These are phyloP conservation scores for Neurospora cerealis DNA, from an alignment of 495 filamentous ascomycete species.

Conservation along the genomic window DNA sequence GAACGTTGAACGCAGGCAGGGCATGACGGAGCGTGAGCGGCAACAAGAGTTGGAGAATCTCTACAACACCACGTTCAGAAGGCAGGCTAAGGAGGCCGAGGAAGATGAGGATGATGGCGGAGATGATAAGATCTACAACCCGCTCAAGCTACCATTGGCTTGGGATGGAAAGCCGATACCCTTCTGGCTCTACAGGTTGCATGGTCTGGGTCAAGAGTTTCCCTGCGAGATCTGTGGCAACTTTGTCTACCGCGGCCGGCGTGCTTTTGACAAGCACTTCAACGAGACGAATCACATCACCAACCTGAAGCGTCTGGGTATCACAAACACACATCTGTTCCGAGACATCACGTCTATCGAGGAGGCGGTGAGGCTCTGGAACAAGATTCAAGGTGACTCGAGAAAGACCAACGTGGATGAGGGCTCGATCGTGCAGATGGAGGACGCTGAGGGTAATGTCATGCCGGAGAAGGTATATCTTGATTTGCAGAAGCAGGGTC, in stretches of 20 bases:
- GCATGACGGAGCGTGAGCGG: conserved; percentile 91
- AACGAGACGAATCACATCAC: conserved; percentile 86
- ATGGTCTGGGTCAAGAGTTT: conserved; percentile 91
- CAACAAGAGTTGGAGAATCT: conserved; percentile 86
- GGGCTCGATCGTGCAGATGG: conserved; percentile 92
- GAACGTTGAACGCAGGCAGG: conserved; percentile 89
- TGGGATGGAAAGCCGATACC: conserved; percentile 99
- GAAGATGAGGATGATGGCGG: conserved; percentile 45
- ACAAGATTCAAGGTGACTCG: conserved; percentile 81
- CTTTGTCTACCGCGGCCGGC: conserved; percentile 91
- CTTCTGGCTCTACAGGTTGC: conserved; percentile 96
- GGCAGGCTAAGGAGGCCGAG: conserved; percentile 27
- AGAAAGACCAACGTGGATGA: conserved; percentile 63
- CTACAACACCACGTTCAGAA: conserved; percentile 44
- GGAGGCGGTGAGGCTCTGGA: conserved; percentile 80
- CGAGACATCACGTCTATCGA: conserved; percentile 88
- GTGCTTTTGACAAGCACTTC: conserved; percentile 98
- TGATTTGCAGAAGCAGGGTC: conserved; percentile 66
- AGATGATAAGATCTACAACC: conserved; percentile 90
- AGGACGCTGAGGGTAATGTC: conserved; percentile 93
- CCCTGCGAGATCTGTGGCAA: conserved; percentile 95
- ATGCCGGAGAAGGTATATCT: conserved; percentile 98
- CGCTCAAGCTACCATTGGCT: conserved; percentile 84
- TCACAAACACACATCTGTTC: conserved; percentile 87
- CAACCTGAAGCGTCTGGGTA: conserved; percentile 84